A percentile compares a stretch with the other conserved stretches of the same genome.
Evolutionary conservation across 2,329 filamentous ascomycete genomes (phyloP).

Genomic region (Colletotrichum sublineola): DNA sequence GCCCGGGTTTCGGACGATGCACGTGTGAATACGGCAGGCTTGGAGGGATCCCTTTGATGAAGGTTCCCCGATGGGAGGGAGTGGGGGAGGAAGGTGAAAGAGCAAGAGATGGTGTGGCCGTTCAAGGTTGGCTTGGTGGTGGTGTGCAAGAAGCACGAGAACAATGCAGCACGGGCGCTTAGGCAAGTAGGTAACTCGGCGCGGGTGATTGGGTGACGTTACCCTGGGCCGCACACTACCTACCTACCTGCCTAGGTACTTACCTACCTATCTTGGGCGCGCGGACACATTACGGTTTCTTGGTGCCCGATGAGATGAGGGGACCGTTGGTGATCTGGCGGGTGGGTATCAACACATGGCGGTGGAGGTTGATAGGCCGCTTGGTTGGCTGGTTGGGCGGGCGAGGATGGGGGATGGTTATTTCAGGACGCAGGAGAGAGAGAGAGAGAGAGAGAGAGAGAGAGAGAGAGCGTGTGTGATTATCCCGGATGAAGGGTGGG

Average conservation of each 20-base stretch:
- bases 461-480: neutral
- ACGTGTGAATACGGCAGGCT: neutral
- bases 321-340: neutral
- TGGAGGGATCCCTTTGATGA: neutral
- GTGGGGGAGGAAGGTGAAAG: neutral
- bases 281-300: conserved; percentile 1
- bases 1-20: neutral
- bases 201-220: conserved; percentile 12
- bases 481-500: neutral
- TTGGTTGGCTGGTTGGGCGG: neutral
- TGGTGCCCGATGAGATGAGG: conserved; percentile 20
- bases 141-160: conserved; percentile 1
- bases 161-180: conserved; percentile 9
- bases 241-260: neutral
- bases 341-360: conserved; percentile 23
- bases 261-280: neutral
- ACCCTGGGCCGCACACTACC: neutral
- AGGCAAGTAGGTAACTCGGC: conserved; percentile 2
- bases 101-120: conserved; percentile 2
- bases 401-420: neutral
- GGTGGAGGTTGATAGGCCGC: neutral
- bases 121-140: neutral
- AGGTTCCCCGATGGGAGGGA: neutral
- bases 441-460: neutral
- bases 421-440: neutral